Percentiles rank a stretch among this genome's conserved stretches.
These are phyloP conservation scores for Pinus taeda DNA, from an alignment of 75 land plant genomes.

Conservation along the genomic window DNA sequence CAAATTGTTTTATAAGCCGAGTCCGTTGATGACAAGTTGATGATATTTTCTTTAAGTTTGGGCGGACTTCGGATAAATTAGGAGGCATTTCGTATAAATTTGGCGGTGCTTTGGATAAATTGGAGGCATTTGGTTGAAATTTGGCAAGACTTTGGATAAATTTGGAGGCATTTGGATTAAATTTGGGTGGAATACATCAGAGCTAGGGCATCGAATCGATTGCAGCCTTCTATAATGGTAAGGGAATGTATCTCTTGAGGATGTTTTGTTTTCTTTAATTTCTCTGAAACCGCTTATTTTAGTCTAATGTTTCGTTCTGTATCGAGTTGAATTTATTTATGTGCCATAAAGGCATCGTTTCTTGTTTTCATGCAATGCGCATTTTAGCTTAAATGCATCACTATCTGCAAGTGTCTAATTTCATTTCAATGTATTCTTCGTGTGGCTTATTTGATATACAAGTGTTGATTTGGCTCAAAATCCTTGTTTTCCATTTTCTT, in stretches of 20 bases:
- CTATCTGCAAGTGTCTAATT: not conserved
- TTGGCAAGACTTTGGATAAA: not conserved
- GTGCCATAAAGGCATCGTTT: not conserved
- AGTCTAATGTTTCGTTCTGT: too few relatives aligned
- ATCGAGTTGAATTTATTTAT: not conserved
- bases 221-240: not conserved
- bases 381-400: not conserved
- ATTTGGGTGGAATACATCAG: not conserved
- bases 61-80: not conserved
- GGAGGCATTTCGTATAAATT: not conserved
- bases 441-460: not conserved
- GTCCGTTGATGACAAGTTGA: not conserved
- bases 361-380: not conserved
- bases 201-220: not conserved
- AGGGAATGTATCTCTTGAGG: not conserved
- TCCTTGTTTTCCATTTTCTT: too few relatives aligned
- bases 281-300: not conserved
- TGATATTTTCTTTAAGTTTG: not conserved
- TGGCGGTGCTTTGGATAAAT: not conserved
- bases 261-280: not conserved
- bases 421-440: not conserved
- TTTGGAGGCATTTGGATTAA: not conserved
- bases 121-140: not conserved
- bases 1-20: not conserved
- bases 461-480: too few relatives aligned